A percentile compares a stretch with the other conserved stretches of the same genome.
Evolutionary conservation across 2,329 filamentous ascomycete genomes (phyloP).

Genomic region (Rutstroemia sp.): DNA sequence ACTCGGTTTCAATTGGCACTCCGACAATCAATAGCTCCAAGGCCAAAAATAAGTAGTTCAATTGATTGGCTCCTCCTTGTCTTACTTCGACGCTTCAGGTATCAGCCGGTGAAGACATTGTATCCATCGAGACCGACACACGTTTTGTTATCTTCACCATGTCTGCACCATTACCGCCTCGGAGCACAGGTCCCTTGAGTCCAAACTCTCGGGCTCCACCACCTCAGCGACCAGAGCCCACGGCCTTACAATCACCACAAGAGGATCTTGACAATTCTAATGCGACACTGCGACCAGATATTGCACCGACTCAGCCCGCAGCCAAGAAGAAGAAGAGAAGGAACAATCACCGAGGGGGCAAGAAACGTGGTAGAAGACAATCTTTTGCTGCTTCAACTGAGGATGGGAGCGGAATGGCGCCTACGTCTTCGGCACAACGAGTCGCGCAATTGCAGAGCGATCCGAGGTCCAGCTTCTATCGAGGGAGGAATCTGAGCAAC

Average conservation of each 20-base stretch:
- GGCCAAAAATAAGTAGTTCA: no score
- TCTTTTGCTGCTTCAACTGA: slow-evolving; percentile 67
- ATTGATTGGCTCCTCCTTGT: not conserved
- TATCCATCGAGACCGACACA: not conserved
- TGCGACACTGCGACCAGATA: slow-evolving; percentile 17
- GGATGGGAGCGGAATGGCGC: slow-evolving; percentile 30
- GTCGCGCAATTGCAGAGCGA: slow-evolving; percentile 19
- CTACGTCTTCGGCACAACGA: slow-evolving; percentile 31
- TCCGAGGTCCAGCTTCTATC: slow-evolving; percentile 38
- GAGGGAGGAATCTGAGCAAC: slow-evolving; percentile 59
- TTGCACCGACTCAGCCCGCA: slow-evolving; percentile 1
- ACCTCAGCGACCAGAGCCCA: slow-evolving; percentile 19
- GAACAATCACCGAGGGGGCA: slow-evolving; percentile 67
- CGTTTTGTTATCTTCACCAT: slow-evolving; percentile 9
- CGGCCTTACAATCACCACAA: slow-evolving; percentile 18
- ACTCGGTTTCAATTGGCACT: not conserved
- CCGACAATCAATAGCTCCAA: not conserved
- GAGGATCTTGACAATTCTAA: slow-evolving; percentile 11
- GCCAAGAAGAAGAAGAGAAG: slow-evolving; percentile 62
- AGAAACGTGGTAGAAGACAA: slow-evolving; percentile 67
- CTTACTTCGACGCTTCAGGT: not conserved
- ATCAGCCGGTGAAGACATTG: not conserved
- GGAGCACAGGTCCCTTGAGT: slow-evolving; percentile 7
- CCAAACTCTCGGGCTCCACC: slow-evolving; percentile 11
- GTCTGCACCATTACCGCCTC: slow-evolving; percentile 17